Evolutionary conservation across 176 grass and related monocot genomes (phyloP), one percentile per base, ranked within the genome.

Genomic region (Carex pumila): DNA sequence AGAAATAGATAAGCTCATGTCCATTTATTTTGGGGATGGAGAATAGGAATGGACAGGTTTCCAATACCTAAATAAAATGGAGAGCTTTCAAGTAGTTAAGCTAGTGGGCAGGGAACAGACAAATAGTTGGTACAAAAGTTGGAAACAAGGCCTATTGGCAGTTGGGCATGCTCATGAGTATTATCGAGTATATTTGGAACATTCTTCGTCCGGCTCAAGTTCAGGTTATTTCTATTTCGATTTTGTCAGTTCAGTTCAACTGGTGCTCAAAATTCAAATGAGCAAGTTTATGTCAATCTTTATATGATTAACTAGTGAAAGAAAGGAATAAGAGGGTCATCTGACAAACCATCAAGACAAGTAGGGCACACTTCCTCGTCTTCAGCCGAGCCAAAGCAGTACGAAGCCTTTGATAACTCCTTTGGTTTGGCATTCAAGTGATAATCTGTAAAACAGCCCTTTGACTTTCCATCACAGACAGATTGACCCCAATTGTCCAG

Each of bases 341-440:
- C 0, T 13, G 34, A 79, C 85, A 64, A 83, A 99, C 96, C 96
- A 92, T 99, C 96, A 89, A 99, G 96, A 85, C 96, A 99, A 65
- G 93, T 99, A 50, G 96, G 96, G 61, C 96, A 99, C 53, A 92
- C 93, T 75, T 99, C 96, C 81, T 99, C 96, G 72, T 99, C 96
- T 81, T 95, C 96, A 65, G 93, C 82, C 15, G 87, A 92, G 58
- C 93, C 87, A 58, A 89, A 84, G 56, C 87, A 90, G 57, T 99
- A 94, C 10, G 80, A 80, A 64, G 85, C 92, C 76, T 69, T 93
- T 80, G 65, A 88, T 32, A 61, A 67, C 85, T 94, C 91, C 70
- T 83, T 90, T 83, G 78, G 17, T 69, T 85, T 75, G 5, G 85
- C 77, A 77, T 89, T 93, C 57, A 89, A 88, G 41, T 86, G 86